Conservation (phyloP, 2,329 filamentous ascomycete genomes). For the Hypoxylon rubiginosum region DNA sequence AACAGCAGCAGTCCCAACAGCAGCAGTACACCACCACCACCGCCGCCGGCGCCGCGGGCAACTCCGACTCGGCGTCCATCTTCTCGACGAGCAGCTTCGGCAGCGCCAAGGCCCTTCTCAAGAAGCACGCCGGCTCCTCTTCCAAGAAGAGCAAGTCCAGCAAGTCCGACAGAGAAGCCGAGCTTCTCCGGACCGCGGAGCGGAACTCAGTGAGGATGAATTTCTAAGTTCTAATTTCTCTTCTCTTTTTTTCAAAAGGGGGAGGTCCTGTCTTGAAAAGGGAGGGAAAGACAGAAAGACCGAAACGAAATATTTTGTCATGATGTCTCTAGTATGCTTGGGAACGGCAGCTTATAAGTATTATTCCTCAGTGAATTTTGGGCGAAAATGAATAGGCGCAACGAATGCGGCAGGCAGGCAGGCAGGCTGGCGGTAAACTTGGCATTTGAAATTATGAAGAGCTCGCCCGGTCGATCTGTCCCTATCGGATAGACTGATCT, state of each 20-base stretch:
- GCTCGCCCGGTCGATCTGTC: constrained; percentile 4
- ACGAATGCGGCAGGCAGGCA: too few species aligned
- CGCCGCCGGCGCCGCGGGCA: too few species aligned
- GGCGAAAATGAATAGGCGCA: not conserved
- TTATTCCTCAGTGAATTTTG: not conserved
- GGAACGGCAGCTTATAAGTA: not conserved
- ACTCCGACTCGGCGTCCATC: constrained; percentile 41
- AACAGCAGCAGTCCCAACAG: constrained; percentile 10
- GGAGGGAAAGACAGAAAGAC: not conserved
- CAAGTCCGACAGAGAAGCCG: constrained; percentile 24
- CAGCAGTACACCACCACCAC: constrained; percentile 7
- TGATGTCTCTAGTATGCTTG: not conserved
- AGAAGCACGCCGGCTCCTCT: constrained; percentile 15
- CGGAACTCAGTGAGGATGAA: constrained; percentile 37
- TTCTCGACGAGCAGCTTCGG: constrained; percentile 41
- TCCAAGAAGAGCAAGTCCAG: constrained; percentile 11
- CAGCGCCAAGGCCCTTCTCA: constrained; percentile 38
- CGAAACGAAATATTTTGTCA: too few species aligned
- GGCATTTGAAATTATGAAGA: not conserved
- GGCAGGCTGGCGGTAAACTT: not conserved
- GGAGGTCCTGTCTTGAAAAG: not conserved
- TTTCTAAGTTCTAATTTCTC: not conserved
- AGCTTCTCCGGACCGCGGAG: constrained; percentile 27
- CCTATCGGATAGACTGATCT: not conserved
- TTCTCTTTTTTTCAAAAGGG: not conserved